Base-by-base conservation (phyloP, 192 early-diverging fungal species). In the Spizellomyces sp. region DNA sequence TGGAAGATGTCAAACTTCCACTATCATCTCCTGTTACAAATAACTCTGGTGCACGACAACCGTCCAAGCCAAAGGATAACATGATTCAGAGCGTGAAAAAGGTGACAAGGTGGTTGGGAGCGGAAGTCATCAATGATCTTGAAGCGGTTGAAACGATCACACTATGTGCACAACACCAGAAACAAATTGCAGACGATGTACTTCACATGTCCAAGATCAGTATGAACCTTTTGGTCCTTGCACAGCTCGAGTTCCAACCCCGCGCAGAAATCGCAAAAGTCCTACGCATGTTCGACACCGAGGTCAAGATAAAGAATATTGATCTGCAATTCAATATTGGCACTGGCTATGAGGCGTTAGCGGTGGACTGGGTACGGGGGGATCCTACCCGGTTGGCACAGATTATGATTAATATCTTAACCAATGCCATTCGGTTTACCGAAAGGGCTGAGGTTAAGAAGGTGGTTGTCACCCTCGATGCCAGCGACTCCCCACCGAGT, bases 341-440 rank as follows among this genome's bases (percentile, higher is more conserved):
- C 59, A 63, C 77, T 2, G 76, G 77, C 58, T 81, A 72, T 56
- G 75, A 75, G 10, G 73, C 73, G 5, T 59, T 70, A 10, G 71
- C 79, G 46, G 75, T 76, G 17, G 75, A 81, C 9, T 80, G 80
- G 67, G 59, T 61, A 15, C 73, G 78, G 17, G 79, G 86, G 52
- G 87, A 87, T 22, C 80, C 81, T 0, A 70, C 71, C 45, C 76
- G 85, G 27, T 72, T 85, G 45, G 63, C 79, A 5, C 81, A 88
- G 64, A 58, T 75, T 77, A 14, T 80, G 70, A 60, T 86, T 68
- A 88, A 88, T 64, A 56, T 88, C 21, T 77, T 86, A 9, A 77
- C 81, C 5, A 88, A 88, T 71, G 80, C 86, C 36, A 62, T 84
- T 17, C 85, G 83, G 70, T 88, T 87, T 57, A 86, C 82, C 8